Base-by-base conservation (phyloP, 192 early-diverging fungal species). In the Entomortierella chlamydospora region DNA sequence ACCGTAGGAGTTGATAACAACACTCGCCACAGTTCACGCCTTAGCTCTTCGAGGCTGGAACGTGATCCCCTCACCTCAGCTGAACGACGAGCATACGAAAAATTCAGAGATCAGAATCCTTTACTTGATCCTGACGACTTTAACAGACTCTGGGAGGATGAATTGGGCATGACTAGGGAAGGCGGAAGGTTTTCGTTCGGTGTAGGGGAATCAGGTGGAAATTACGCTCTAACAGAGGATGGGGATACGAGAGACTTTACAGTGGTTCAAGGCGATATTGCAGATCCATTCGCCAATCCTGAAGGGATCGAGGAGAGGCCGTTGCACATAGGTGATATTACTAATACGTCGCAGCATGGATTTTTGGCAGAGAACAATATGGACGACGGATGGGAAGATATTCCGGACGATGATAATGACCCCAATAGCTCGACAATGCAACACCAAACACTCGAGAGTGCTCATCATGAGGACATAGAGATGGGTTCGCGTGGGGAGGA, bases 141-240 rank as follows among this genome's bases (percentile, higher is more conserved):
- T n/a, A 54, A 65, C 31, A 54, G 34, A 37, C 55, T 64, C 2
- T 79, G 76, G 76, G 76, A 79, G 1, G 76, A 70, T 9, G 76
- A 68, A 39, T 34, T 61, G 12, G 59, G 41, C 15, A 13, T 56
- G 12, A 58, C 64, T 1, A 52, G 64, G 18, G n/a, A 51, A 43
- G 57, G 52, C 1, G 45, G 57, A 52, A 31, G 60, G 42, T 28
- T 34, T 8, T 63, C 61, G 3, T 70, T 78, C 26, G 74, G 67
- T n/a, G 29, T 52, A 12, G 61, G 30, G 29, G 39, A 22, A 6
- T 41, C 51, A 31, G 31, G 33, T 23, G 57, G 31, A 8, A 33
- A 55, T 4, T 13, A 39, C 7, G 22, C 33, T 1, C 31, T 66
- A 29, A 18, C 28, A 18, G 61, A 57, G 8, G 67, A 59, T 30